Conservation (phyloP, 768 basidiomycete genomes). For the Ramaria rubella region DNA sequence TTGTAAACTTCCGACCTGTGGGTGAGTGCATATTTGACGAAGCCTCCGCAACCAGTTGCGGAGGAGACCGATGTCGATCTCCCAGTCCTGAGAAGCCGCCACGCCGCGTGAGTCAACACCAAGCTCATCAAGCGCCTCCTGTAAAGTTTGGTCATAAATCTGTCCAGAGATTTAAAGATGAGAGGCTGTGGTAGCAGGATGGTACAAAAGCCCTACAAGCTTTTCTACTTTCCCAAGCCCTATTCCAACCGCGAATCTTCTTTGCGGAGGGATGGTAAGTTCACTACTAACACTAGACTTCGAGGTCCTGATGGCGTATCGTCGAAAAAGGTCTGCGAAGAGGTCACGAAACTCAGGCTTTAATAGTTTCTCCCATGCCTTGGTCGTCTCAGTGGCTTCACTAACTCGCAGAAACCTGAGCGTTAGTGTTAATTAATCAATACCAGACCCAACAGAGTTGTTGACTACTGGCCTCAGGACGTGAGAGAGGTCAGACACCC, state of each 20-base stretch:
- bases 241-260: constrained; percentile 70
- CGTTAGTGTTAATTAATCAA: constrained; percentile 5
- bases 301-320: constrained; percentile 69
- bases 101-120: constrained; percentile 72
- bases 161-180: constrained; percentile 22
- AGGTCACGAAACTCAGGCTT: constrained; percentile 50
- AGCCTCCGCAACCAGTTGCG: constrained; percentile 61
- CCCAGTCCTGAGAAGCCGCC: constrained; percentile 53
- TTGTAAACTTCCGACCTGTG: constrained; percentile 75
- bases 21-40: constrained; percentile 86
- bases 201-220: constrained; percentile 49
- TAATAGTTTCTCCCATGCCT: constrained; percentile 60
- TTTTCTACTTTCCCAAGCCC: constrained; percentile 72
- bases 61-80: constrained; percentile 53
- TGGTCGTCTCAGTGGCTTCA: constrained; percentile 41
- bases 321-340: constrained; percentile 60
- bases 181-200: constrained; percentile 11
- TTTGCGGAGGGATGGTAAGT: constrained; percentile 79
- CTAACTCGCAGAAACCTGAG: constrained; percentile 71
- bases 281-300: constrained; percentile 69
- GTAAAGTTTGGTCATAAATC: constrained; percentile 80
- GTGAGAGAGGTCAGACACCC: constrained; percentile 69
- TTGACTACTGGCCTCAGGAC: constrained; percentile 51
- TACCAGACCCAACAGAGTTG: background rate
- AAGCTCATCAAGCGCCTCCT: constrained; percentile 52